Conservation (phyloP, 345 rosid genomes). For the Kernera saxatilis region DNA sequence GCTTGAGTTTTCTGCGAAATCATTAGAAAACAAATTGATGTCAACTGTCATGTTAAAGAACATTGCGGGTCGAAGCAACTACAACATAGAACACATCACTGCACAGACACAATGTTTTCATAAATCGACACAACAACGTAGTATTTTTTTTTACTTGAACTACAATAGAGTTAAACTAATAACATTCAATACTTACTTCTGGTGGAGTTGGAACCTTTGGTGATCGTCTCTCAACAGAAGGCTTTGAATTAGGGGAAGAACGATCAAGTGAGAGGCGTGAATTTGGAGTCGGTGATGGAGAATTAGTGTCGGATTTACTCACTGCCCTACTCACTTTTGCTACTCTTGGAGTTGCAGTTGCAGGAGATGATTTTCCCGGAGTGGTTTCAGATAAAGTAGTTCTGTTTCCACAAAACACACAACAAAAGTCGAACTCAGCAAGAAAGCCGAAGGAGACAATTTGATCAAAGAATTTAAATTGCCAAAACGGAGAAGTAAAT, state of each 20-base stretch:
- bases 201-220: conserved; percentile 60
- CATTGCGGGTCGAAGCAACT: neutral
- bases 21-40: conserved; percentile 14
- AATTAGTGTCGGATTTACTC: conserved; percentile 55
- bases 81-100: neutral
- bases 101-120: too few relatives aligned
- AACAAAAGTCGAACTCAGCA: neutral
- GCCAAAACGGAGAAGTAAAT: neutral
- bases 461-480: neutral
- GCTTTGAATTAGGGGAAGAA: conserved; percentile 64
- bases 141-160: too few relatives aligned
- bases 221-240: conserved; percentile 58
- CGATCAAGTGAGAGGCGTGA: conserved; percentile 67
- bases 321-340: conserved; percentile 49
- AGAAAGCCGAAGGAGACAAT: neutral
- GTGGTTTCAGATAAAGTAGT: conserved; percentile 60
- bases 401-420: conserved; percentile 40
- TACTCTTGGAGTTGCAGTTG: conserved; percentile 68
- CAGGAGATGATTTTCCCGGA: conserved; percentile 61
- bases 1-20: conserved; percentile 57
- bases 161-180: too few relatives aligned
- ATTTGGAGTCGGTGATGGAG: conserved; percentile 51
- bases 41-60: conserved; percentile 12
- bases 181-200: conserved; percentile 43
- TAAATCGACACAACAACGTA: too few relatives aligned